Conservation (phyloP, 768 basidiomycete genomes). For the Pulveroboletus ravenelii region DNA sequence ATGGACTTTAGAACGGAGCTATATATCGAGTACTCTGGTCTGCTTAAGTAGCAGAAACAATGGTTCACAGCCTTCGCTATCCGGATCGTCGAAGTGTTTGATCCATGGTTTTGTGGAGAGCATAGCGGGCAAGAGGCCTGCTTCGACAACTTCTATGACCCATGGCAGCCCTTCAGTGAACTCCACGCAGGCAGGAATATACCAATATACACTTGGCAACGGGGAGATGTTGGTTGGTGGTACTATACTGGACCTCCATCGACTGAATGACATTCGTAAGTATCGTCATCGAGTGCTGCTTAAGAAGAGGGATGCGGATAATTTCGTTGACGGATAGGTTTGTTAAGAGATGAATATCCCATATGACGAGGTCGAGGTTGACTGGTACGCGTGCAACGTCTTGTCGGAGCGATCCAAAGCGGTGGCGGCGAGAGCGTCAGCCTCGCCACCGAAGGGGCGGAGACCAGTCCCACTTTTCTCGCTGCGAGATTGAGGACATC, state of each 20-base stretch:
- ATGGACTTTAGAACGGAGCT: constrained; percentile 16
- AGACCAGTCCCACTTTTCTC: constrained; percentile 27
- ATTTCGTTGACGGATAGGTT: constrained; percentile 21
- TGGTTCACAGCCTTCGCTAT: constrained; percentile 29
- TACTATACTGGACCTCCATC: constrained; percentile 10
- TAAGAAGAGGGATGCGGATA: constrained; percentile 23
- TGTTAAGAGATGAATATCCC: constrained; percentile 29
- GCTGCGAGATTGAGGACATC: constrained; percentile 23
- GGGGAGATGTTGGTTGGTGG: constrained; percentile 1
- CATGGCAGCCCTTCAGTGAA: constrained; percentile 24
- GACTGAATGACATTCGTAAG: constrained; percentile 15
- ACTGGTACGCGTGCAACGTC: constrained; percentile 18
- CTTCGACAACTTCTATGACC: constrained; percentile 22
- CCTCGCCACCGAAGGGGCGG: constrained; percentile 18
- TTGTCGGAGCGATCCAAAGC: constrained; percentile 22
- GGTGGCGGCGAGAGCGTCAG: constrained; percentile 16
- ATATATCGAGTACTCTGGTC: constrained; percentile 26
- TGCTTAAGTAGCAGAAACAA: constrained; percentile 19
- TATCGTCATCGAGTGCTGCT: constrained; percentile 17
- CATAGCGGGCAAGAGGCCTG: constrained; percentile 22
- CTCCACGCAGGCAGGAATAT: constrained; percentile 26
- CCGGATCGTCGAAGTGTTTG: constrained; percentile 12
- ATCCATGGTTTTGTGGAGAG: constrained; percentile 27
- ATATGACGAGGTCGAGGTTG: constrained; percentile 26
- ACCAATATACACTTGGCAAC: constrained; percentile 27